phyloP scores from a whole-genome alignment of 2,329 filamentous ascomycete genomes.

The Neodidymelliopsis sp. region DNA sequence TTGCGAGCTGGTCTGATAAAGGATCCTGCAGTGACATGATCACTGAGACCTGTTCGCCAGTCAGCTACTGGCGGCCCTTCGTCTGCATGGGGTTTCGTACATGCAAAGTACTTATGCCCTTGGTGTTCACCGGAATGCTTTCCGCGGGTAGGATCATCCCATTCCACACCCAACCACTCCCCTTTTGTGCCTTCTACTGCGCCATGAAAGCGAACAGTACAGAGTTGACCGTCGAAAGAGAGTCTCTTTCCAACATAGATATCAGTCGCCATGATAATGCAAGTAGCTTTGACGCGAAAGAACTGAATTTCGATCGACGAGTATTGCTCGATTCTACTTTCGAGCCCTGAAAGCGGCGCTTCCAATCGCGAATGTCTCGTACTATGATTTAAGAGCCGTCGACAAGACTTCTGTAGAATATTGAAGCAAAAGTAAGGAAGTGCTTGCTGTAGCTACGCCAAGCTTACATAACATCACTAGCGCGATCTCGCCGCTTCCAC shows the following conservation, averaged over 20 bases:
- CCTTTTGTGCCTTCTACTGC: slow-evolving; percentile 77
- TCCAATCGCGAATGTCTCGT: too few species aligned
- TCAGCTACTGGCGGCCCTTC: slow-evolving; percentile 3
- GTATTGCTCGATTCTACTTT: too few species aligned
- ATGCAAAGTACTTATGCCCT: slow-evolving; percentile 81
- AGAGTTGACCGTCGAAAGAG: slow-evolving; percentile 78
- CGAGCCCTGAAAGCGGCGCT: too few species aligned
- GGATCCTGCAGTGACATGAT: slow-evolving; percentile 76
- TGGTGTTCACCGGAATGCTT: slow-evolving; percentile 90
- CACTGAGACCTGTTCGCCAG: slow-evolving; percentile 63
- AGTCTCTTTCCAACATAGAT: slow-evolving; percentile 74
- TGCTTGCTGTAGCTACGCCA: too few species aligned
- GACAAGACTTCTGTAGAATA: too few species aligned
- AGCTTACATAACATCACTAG: slow-evolving; percentile 24
- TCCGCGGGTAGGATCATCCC: slow-evolving; percentile 85
- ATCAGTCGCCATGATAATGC: slow-evolving; percentile 37
- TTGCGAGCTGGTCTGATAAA: slow-evolving; percentile 83
- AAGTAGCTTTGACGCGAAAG: too few species aligned
- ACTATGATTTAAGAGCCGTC: too few species aligned
- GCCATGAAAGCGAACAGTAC: slow-evolving; percentile 86
- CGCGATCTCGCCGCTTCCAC: slow-evolving; percentile 26
- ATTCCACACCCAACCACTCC: slow-evolving; percentile 93
- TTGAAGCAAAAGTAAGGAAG: too few species aligned
- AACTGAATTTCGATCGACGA: too few species aligned
- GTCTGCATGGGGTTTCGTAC: slow-evolving; percentile 56